Conservation (phyloP, 768 basidiomycete species). For the Hygrocybe coccinea region DNA sequence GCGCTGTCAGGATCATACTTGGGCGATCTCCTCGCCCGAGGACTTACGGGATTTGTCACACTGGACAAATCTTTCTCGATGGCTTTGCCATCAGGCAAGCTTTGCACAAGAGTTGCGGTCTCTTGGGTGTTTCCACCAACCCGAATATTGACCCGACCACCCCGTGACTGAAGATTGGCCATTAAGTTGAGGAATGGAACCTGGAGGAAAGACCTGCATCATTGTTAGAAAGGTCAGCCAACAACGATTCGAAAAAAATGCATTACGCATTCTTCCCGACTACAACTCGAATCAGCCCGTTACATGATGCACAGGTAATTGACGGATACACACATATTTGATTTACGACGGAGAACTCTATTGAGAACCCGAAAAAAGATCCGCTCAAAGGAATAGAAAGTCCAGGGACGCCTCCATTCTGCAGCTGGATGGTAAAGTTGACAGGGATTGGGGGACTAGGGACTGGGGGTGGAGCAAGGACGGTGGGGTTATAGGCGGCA, state of each 20-base stretch:
- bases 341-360: conserved; percentile 54
- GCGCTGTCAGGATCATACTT: too few relatives aligned
- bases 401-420: conserved; percentile 29
- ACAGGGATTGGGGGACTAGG: conserved; percentile 43
- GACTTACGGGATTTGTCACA: conserved; percentile 39
- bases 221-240: not conserved
- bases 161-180: conserved; percentile 59
- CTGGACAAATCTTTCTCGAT: conserved; percentile 45
- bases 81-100: conserved; percentile 43
- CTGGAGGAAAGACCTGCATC: conserved; percentile 4
- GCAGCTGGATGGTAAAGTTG: conserved; percentile 44
- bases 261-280: conserved; percentile 34
- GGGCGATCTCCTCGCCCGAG: not conserved
- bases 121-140: conserved; percentile 84
- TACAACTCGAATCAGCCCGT: conserved; percentile 6
- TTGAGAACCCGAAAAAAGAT: conserved; percentile 53
- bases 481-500: conserved; percentile 51
- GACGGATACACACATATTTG: conserved; percentile 43
- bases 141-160: conserved; percentile 59
- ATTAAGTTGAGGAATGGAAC: conserved; percentile 50
- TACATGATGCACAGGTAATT: not conserved
- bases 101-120: conserved; percentile 47
- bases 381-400: conserved; percentile 37
- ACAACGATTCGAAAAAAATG: not conserved
- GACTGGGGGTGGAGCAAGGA: conserved; percentile 46